Percentiles rank a stretch among this genome's conserved stretches.
Evolutionary conservation across 495 filamentous ascomycete genomes (phyloP).

Genomic region (Cenococcum geophilum): DNA sequence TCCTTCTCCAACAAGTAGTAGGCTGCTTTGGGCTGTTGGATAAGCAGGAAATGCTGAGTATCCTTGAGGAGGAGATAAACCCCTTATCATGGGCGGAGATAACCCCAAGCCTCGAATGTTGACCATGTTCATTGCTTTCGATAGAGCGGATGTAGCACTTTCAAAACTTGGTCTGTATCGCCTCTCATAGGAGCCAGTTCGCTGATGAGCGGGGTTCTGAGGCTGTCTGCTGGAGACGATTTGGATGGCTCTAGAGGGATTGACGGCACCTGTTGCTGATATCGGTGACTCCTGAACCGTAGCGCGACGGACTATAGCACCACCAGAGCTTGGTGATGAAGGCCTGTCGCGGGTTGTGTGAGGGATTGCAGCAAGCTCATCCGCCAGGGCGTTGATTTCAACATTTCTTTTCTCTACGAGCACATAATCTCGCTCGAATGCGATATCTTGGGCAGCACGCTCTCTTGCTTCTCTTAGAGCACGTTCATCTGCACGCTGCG

Average conservation of each 20-base stretch:
- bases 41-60: conserved; percentile 83
- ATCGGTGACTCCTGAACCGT: conserved; percentile 56
- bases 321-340: conserved; percentile 25
- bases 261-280: conserved; percentile 54
- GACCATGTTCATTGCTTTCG: conserved; percentile 90
- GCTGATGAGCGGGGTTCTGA: conserved; percentile 58
- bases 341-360: conserved; percentile 23
- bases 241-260: conserved; percentile 58
- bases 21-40: conserved; percentile 57
- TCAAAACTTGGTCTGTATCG: conserved; percentile 68
- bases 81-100: conserved; percentile 43
- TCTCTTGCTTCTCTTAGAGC: conserved; percentile 57
- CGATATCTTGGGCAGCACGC: conserved; percentile 76
- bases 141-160: conserved; percentile 79
- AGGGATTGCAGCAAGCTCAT: conserved; percentile 80
- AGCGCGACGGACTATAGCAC: conserved; percentile 60
- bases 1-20: conserved; percentile 61
- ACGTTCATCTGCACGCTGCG: conserved; percentile 32
- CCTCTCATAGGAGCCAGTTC: conserved; percentile 71
- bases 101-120: conserved; percentile 67
- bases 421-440: conserved; percentile 89
- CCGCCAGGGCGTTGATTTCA: conserved; percentile 94
- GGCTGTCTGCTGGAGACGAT: conserved; percentile 56
- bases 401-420: conserved; percentile 90
- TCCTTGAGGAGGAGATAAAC: conserved; percentile 64